phyloP scores from a whole-genome alignment of 345 rosid genomes.

The Euclidium syriacum region DNA sequence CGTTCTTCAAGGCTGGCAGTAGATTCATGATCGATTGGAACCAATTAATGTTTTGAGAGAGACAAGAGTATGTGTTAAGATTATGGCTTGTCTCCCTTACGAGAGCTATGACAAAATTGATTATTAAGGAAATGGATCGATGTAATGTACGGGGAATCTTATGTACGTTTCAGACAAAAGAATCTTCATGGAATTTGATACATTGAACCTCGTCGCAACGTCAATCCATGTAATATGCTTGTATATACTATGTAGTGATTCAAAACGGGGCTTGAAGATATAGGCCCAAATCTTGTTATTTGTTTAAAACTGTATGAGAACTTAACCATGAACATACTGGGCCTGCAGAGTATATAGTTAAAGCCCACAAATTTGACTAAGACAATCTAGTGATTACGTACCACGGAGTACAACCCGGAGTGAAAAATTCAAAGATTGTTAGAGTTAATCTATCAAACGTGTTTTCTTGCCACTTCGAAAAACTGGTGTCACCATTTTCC shows the following conservation, averaged over 20 bases:
- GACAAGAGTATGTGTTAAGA: conserved; percentile 5
- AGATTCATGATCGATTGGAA: not conserved
- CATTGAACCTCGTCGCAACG: conserved; percentile 18
- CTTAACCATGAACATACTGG: not conserved
- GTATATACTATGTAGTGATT: not conserved
- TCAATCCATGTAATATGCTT: not conserved
- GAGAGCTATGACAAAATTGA: not conserved
- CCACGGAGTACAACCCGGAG: not conserved
- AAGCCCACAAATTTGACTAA: too few species aligned
- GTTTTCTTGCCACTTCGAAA: not conserved
- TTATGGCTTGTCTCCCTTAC: not conserved
- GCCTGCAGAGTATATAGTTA: not conserved
- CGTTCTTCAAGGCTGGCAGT: not conserved
- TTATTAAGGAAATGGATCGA: not conserved
- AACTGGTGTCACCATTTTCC: not conserved
- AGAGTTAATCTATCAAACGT: not conserved
- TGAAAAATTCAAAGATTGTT: not conserved
- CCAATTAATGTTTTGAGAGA: not conserved
- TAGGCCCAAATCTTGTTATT: not conserved
- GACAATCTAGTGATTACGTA: too few species aligned
- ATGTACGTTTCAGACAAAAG: conserved; percentile 7
- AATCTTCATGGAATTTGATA: conserved; percentile 18
- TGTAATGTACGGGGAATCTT: not conserved
- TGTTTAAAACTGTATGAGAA: not conserved
- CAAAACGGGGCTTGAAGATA: not conserved